A percentile compares a stretch with the other conserved stretches of the same genome.
phyloP scores from a whole-genome alignment of 352 stramenopile species.

The Pythium grandisporangium region DNA sequence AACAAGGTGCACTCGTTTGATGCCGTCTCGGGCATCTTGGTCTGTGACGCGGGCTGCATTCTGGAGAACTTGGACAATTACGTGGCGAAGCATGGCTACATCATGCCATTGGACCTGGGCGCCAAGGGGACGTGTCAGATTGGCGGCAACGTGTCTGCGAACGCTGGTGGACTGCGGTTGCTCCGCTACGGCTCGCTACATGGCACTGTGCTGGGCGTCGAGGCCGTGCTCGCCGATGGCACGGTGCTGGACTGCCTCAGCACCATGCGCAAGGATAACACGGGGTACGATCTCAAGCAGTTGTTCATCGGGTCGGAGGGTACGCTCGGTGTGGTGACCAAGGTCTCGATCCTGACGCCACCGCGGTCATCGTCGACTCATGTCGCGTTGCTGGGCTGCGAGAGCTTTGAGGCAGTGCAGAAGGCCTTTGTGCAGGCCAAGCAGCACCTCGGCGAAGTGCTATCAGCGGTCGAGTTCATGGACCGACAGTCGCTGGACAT shows the following conservation, averaged over 20 bases:
- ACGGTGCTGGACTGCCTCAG: slow-evolving; percentile 88
- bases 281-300: slow-evolving; percentile 95
- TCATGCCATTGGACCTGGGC: slow-evolving; percentile 95
- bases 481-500: slow-evolving; percentile 87
- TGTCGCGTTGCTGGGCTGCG: slow-evolving; percentile 88
- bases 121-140: slow-evolving; percentile 98
- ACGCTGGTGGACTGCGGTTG: slow-evolving; percentile 92
- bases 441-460: slow-evolving; percentile 86
- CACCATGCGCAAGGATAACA: slow-evolving; percentile 96
- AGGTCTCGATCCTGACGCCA: slow-evolving; percentile 79
- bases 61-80: slow-evolving; percentile 90
- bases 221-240: slow-evolving; percentile 92
- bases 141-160: slow-evolving; percentile 94
- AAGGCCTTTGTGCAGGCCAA: slow-evolving; percentile 79
- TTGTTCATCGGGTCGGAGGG: slow-evolving; percentile 96
- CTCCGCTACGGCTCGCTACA: slow-evolving; percentile 94
- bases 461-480: slow-evolving; percentile 96
- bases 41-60: slow-evolving; percentile 90
- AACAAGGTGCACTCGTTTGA: slow-evolving; percentile 91
- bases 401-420: slow-evolving; percentile 82
- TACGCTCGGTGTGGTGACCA: slow-evolving; percentile 94
- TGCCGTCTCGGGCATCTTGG: slow-evolving; percentile 66
- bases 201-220: slow-evolving; percentile 90
- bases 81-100: slow-evolving; percentile 75
- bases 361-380: slow-evolving; percentile 62